Base-by-base conservation (phyloP, 441 rosid species). In the Melastoma candidum region DNA sequence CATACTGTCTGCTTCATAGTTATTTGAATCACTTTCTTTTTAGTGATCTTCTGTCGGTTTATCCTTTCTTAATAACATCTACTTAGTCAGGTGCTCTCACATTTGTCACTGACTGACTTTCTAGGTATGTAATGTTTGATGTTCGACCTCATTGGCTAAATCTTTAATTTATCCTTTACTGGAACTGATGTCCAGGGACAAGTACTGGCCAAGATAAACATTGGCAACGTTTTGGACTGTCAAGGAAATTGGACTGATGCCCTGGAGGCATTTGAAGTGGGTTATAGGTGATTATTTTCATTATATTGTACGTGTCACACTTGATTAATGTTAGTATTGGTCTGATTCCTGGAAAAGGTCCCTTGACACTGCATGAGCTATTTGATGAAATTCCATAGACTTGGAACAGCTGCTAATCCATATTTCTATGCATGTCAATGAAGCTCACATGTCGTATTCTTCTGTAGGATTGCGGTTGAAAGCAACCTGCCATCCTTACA, bases 221-320 rank as follows among this genome's bases (percentile, higher is more conserved):
- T 90, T n/a, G 99, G 99, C 56, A 69, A 74, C 67, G 75, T 74
- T 58, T 64, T 85, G 77, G 97, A 94, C 76, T 71, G 69, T 58
- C 65, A 67, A 26, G 96, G 89, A 47, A 79, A 87, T 60, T 90
- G 87, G 92, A 64, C 36, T 46, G 81, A 77, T 49, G 97, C 99
- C 54, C 81, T 87, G 57, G 61, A 71, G 47, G 80, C 96, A 64
- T 87, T 72, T 72, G 75, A 80, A 71, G 90, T 83, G 61, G 88
- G 85, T 47, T 79, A 83, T 65, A 77, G 95, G 97, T 94, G 69
- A 59, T 26, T 48, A 26, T 59, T 26, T 50, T 22, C 54, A 14
- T 61, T 67, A 11, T 27, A 12, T 17, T 60, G 49, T 59, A 48
- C 29, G 22, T 45, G 45, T 2, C 51, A 32, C 41, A 49, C 5